Evolutionary conservation across 768 basidiomycete genomes (phyloP).

Genomic region (Suillus spraguei): DNA sequence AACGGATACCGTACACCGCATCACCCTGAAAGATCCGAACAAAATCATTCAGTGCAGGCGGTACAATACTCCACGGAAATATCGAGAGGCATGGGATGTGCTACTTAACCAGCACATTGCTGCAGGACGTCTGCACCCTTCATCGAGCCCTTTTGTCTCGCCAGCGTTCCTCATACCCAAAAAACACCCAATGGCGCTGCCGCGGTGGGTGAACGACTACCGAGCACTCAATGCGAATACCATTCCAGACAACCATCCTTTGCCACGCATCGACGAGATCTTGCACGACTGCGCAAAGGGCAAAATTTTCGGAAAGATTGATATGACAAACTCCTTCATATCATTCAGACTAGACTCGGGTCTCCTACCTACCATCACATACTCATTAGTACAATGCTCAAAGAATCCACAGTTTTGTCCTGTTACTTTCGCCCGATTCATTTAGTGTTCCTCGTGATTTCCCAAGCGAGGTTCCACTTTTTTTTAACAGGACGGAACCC

Average conservation of each 20-base stretch:
- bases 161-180: conserved; percentile 35
- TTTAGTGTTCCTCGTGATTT: not conserved
- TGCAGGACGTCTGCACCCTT: conserved; percentile 30
- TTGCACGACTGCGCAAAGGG: conserved; percentile 14
- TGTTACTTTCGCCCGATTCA: not conserved
- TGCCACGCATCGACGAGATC: conserved; percentile 24
- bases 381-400: not conserved
- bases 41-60: conserved; percentile 15
- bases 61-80: conserved; percentile 27
- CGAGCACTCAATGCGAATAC: conserved; percentile 25
- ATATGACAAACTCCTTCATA: conserved; percentile 41
- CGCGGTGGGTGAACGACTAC: conserved; percentile 23
- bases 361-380: conserved; percentile 25
- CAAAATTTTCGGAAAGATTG: conserved; percentile 36
- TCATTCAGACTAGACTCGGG: conserved; percentile 20
- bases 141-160: conserved; percentile 29
- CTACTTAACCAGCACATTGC: conserved; percentile 35
- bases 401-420: not conserved
- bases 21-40: conserved; percentile 19
- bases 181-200: conserved; percentile 14
- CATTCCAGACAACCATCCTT: conserved; percentile 20
- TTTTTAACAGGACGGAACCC: not conserved
- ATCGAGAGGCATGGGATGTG: conserved; percentile 28
- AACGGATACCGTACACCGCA: conserved; percentile 15
- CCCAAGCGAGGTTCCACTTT: not conserved